Base-by-base conservation (phyloP, 2,329 filamentous ascomycete species). In the Pseudocercospora musae region DNA sequence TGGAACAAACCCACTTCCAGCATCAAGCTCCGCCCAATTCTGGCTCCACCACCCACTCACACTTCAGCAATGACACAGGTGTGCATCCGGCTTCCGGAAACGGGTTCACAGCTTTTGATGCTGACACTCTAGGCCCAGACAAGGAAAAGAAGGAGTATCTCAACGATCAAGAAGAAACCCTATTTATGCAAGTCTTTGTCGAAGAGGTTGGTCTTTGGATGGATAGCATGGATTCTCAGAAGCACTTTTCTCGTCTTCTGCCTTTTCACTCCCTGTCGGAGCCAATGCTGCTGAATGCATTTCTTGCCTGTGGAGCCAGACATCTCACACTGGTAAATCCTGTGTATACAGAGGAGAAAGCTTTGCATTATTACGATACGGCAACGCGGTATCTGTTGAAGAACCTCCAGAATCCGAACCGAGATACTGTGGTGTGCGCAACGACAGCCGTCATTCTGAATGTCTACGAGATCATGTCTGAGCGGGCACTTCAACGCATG, bases 121-220 rank as follows among this genome's bases (percentile, higher is more conserved):
- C 66, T 20, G 66, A 70, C 13, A 55, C 66, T 21, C 56, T 75
- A 42, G 78, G 78, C 20, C 78, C 78, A 15, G 73, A 78, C 21
- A 78, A 77, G 60, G 79, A 79, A 57, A 76, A 78, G 29, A 79
- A 85, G 40, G 85, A 90, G 57, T 91, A 86, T 68, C 81, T 96
- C 50, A 87, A 85, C 66, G 86, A 85, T 3, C 84, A 87, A 9
- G 90, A 96, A 62, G 92, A 96, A 73, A 84, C 95, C 0, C 79
- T 89, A n/a, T 92, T 92, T 73, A 91, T 97, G 89, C 91, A 96
- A 74, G 88, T 92, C 0, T 98, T 96, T 74, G 89, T 96, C 6
- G 90, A 96, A 71, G 90, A 96, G 68, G 91, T 98, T 1, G 92
- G 89, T 0, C 77, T 92, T 2, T 97, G 94, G 92, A 96, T 98